Base-by-base conservation (phyloP, 1,139 yeast species). In the Suhomyces guaymorum region DNA sequence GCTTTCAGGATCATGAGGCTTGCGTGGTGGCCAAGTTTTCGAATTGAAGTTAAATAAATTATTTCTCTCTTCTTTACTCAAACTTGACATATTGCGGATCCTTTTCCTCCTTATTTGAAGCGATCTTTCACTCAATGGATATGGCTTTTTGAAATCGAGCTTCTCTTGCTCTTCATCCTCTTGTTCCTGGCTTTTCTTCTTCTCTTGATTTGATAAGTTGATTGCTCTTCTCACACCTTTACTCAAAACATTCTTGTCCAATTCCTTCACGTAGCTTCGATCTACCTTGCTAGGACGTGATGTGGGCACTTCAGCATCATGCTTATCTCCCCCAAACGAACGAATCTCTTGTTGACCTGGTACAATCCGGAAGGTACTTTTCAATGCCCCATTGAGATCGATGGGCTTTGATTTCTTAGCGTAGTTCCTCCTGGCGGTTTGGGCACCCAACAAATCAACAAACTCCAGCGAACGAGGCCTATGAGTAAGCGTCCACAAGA, bases 211-310 rank as follows among this genome's bases (percentile, higher is more conserved):
- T 15, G 39, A 30, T 19, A 29, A 20, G 24, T 35, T 37, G 13
- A 42, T 42, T 4, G 48, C 51, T 31, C 39, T 30, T 26, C 47
- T 37, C 26, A 41, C 42, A 8, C 43, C 43, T 11, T 37, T 37
- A 14, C 42, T 37, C n/a, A 47, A 33, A 7, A 47, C 45, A 22
- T 46, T 42, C 15, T 37, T 35, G 11, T 47, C 45, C 9, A 47
- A 24, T n/a, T 46, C 51, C 24, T 43, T 38, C 13, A 34, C 39
- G 27, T 39, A 47, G 17, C 39, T 32, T 30, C 29, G 41, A 24
- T 46, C 48, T 4, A 41, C 26, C 32, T 41, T 46, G 29, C 35
- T 35, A 10, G 42, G 36, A 8, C 38, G 39, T 9, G 26, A 26
- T 10, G 36, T 35, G 12, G 43, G 41, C 6, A 41, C 27, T 14